Percentiles rank a stretch among this genome's conserved stretches.
phyloP scores from a whole-genome alignment of 331 rosid genomes.

The Arachis monticola region DNA sequence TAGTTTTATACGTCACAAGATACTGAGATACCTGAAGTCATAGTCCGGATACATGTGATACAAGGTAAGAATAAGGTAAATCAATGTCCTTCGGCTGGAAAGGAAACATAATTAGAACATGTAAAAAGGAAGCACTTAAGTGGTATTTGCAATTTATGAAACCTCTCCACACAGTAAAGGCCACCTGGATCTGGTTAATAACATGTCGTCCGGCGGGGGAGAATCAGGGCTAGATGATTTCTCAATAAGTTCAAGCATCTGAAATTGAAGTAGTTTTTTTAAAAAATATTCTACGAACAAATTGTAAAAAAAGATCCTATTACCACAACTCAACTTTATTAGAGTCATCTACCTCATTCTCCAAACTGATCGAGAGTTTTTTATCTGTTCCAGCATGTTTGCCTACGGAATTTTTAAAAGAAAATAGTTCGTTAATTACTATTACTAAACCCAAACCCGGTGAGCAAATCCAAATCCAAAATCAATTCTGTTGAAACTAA shows the following conservation, averaged over 20 bases:
- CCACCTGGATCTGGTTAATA: slow-evolving; percentile 79
- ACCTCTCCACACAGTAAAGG: slow-evolving; percentile 39
- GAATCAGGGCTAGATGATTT: slow-evolving; percentile 81
- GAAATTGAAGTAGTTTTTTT: slow-evolving; percentile 28
- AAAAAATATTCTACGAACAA: background rate
- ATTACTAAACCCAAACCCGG: slow-evolving; percentile 15
- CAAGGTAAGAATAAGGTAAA: slow-evolving; percentile 90
- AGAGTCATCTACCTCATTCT: slow-evolving; percentile 71
- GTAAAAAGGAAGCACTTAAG: slow-evolving; percentile 30
- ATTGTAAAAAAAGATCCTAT: background rate
- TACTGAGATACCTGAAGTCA: slow-evolving; percentile 90
- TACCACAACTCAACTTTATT: background rate
- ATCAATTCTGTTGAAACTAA: background rate
- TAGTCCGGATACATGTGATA: slow-evolving; percentile 95
- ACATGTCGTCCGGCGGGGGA: slow-evolving; percentile 67
- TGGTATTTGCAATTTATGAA: slow-evolving; percentile 37
- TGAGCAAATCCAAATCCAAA: slow-evolving; percentile 15
- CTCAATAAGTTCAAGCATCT: slow-evolving; percentile 88
- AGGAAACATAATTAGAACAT: slow-evolving; percentile 36
- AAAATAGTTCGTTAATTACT: slow-evolving; percentile 1
- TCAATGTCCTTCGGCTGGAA: slow-evolving; percentile 95
- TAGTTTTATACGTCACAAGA: slow-evolving; percentile 39
- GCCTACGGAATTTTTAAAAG: slow-evolving; percentile 49
- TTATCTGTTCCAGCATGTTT: slow-evolving; percentile 94
- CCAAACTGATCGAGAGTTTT: slow-evolving; percentile 90